These are phyloP conservation scores for Plasmodium vivax DNA, from an alignment of 169 alveolate species.

Conservation along the genomic window DNA sequence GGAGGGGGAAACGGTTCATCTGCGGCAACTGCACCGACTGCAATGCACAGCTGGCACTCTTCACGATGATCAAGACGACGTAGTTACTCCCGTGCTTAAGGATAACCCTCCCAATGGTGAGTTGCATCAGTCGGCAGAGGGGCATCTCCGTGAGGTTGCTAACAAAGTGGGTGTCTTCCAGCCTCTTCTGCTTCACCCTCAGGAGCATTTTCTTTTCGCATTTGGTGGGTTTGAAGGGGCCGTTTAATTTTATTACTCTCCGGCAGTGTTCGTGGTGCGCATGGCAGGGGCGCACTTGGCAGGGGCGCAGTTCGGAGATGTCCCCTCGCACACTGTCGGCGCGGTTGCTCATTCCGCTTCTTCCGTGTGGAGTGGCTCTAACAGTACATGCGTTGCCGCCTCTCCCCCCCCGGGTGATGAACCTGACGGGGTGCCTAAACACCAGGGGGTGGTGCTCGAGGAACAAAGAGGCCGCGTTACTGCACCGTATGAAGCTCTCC, in stretches of 20 bases:
- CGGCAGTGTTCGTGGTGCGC: neutral
- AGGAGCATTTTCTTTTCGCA: neutral
- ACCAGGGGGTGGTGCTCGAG: neutral
- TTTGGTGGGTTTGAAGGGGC: neutral
- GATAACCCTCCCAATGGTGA: neutral
- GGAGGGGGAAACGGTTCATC: neutral
- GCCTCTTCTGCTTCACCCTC: neutral
- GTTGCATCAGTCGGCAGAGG: neutral
- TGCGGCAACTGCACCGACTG: neutral
- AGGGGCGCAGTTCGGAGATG: too few species aligned
- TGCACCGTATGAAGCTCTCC: neutral
- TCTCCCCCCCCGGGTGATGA: too few species aligned
- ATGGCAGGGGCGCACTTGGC: too few species aligned
- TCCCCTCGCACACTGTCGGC: too few species aligned
- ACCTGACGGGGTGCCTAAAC: neutral
- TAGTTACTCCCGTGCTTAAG: neutral
- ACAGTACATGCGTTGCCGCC: too few species aligned
- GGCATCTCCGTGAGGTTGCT: neutral
- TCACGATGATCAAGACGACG: neutral
- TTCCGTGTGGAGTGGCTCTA: too few species aligned
- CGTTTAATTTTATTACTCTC: neutral
- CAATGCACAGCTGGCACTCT: neutral
- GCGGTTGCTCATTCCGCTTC: too few species aligned
- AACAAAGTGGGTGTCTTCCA: conserved; percentile 7
- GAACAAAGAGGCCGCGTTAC: neutral